phyloP scores from a whole-genome alignment of 2,329 filamentous ascomycete genomes.

The Penicillium sp. region DNA sequence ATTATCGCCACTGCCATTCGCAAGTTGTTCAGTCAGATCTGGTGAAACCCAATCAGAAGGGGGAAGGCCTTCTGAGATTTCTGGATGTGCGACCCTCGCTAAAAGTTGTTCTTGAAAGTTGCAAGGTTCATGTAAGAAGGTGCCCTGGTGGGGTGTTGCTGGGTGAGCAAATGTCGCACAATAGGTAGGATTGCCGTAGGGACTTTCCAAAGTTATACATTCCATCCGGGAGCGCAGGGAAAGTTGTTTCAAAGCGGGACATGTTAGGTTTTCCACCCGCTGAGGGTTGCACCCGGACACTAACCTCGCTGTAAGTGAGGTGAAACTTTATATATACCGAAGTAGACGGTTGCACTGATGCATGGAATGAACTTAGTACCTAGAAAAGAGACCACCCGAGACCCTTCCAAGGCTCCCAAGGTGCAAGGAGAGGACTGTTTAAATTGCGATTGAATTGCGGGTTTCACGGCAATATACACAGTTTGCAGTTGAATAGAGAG shows the following conservation, averaged over 20 bases:
- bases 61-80: not conserved
- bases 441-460: too few species aligned
- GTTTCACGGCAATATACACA: not conserved
- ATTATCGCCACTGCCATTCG: slow-evolving; percentile 26
- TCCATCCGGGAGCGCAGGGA: not conserved
- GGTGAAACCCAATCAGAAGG: not conserved
- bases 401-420: too few species aligned
- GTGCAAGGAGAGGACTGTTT: too few species aligned
- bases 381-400: not conserved
- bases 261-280: not conserved
- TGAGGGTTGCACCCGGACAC: slow-evolving; percentile 10
- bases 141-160: not conserved
- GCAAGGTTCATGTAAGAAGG: not conserved
- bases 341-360: not conserved
- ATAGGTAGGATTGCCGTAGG: not conserved
- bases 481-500: not conserved
- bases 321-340: not conserved
- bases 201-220: too few species aligned
- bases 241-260: slow-evolving; percentile 5
- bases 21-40: slow-evolving; percentile 18
- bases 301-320: slow-evolving; percentile 1
- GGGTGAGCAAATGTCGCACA: slow-evolving; percentile 1
- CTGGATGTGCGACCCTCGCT: not conserved
- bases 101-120: not conserved
- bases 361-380: not conserved